Conservation (phyloP, 2,329 filamentous ascomycete genomes). For the Pseudohalonectria lignicola region DNA sequence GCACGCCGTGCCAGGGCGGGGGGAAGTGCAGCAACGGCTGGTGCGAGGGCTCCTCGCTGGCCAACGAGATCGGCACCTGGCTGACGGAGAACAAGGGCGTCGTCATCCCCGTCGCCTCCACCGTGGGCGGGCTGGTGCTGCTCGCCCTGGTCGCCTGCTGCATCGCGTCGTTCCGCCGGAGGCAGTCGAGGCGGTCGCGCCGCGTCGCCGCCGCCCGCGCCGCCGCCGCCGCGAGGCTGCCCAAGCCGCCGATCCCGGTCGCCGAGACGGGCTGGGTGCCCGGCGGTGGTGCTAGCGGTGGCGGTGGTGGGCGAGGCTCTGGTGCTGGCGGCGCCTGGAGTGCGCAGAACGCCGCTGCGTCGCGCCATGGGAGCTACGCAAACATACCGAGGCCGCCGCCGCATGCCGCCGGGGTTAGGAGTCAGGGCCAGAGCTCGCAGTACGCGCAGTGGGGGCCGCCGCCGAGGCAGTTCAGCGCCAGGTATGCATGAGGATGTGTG, state of each 20-base stretch:
- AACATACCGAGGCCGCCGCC: constrained; percentile 5
- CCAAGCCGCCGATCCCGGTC: neutral
- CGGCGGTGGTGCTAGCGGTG: no score
- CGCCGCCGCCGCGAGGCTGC: neutral
- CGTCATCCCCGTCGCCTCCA: constrained; percentile 67
- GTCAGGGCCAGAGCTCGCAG: neutral
- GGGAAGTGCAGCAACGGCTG: constrained; percentile 69
- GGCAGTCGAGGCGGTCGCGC: constrained; percentile 2
- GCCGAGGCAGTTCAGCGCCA: neutral
- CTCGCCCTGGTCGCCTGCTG: constrained; percentile 60
- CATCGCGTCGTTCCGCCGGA: constrained; percentile 39
- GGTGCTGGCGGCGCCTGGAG: no score
- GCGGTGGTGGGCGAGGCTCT: no score
- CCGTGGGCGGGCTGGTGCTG: constrained; percentile 62
- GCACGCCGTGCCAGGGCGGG: constrained; percentile 71
- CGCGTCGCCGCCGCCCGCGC: neutral
- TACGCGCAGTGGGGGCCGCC: constrained; percentile 1
- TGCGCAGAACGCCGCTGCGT: no score
- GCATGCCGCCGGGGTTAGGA: constrained; percentile 1
- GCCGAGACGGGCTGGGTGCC: no score
- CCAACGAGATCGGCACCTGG: constrained; percentile 64
- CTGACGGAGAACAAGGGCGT: constrained; percentile 66
- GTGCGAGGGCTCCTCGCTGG: constrained; percentile 61
- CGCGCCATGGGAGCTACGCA: neutral
- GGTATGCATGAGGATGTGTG: constrained; percentile 2